Percentiles rank a stretch among this genome's conserved stretches.
phyloP scores from a whole-genome alignment of 352 stramenopile species.

The Blastocystis sp. region DNA sequence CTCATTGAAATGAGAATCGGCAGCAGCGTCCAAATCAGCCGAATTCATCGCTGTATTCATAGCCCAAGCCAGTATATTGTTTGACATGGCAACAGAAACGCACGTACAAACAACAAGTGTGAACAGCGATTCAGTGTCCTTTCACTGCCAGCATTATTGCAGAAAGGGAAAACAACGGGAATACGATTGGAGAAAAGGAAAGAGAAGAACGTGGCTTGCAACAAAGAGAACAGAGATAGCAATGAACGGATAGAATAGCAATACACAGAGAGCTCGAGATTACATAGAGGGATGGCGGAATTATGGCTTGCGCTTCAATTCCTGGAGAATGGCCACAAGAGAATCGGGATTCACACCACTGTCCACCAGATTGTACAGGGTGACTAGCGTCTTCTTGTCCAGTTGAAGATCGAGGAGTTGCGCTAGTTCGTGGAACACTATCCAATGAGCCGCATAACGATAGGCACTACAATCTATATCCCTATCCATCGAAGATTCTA shows the following conservation, averaged over 20 bases:
- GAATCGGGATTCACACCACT: conserved; percentile 65
- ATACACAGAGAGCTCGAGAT: not conserved
- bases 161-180: conserved; percentile 14
- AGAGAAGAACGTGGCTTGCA: not conserved
- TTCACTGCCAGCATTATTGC: no score
- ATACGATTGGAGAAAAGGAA: not conserved
- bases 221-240: conserved; percentile 6
- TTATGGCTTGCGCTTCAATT: conserved; percentile 23
- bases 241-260: not conserved
- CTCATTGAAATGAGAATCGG: conserved; percentile 39
- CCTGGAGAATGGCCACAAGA: conserved; percentile 49
- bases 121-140: no score
- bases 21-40: conserved; percentile 11
- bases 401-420: conserved; percentile 43
- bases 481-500: not conserved
- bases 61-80: conserved; percentile 21
- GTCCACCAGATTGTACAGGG: conserved; percentile 61
- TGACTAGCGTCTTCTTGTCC: conserved; percentile 37
- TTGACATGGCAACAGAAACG: not conserved
- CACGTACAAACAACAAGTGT: not conserved
- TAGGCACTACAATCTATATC: conserved; percentile 26
- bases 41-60: conserved; percentile 55
- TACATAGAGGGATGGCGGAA: not conserved
- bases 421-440: conserved; percentile 52
- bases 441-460: not conserved